phyloP scores from a whole-genome alignment of 768 basidiomycete genomes.

The Leccinellum rugosiceps region DNA sequence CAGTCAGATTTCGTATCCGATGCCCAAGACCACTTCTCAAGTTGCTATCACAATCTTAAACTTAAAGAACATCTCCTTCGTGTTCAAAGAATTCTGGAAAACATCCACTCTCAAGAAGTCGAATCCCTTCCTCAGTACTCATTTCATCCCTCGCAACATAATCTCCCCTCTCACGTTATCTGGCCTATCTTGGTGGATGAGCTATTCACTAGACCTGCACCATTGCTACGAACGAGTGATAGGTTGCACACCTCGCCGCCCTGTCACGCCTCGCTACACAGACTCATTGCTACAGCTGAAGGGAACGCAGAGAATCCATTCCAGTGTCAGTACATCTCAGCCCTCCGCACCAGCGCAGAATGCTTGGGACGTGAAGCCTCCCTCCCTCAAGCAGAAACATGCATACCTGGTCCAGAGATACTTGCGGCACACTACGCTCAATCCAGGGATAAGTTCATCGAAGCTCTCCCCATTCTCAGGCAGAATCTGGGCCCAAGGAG shows the following conservation, averaged over 20 bases:
- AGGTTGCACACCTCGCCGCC: background rate
- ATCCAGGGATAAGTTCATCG: constrained; percentile 5
- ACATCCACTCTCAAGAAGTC: background rate
- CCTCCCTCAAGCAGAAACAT: background rate
- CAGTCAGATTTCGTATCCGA: background rate
- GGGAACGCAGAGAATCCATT: constrained; percentile 8
- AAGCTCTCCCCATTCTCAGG: background rate
- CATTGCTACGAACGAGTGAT: background rate
- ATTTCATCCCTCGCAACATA: background rate
- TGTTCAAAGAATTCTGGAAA: background rate
- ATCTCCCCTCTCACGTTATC: background rate
- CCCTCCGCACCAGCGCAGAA: constrained; percentile 8
- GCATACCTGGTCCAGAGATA: background rate
- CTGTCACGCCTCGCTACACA: background rate
- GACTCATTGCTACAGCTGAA: constrained; percentile 3
- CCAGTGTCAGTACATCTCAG: constrained; percentile 9
- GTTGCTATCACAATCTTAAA: constrained; percentile 11
- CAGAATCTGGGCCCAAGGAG: constrained; percentile 13
- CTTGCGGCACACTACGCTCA: constrained; percentile 9
- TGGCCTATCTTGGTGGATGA: background rate
- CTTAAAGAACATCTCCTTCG: background rate
- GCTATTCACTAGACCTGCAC: background rate
- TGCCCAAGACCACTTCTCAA: constrained; percentile 1
- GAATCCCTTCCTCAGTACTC: background rate
- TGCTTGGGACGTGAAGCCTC: constrained; percentile 4